A percentile compares a stretch with the other conserved stretches of the same genome.
Evolutionary conservation across 306 rosid genomes (phyloP).

Genomic region (Trifolium repens): DNA sequence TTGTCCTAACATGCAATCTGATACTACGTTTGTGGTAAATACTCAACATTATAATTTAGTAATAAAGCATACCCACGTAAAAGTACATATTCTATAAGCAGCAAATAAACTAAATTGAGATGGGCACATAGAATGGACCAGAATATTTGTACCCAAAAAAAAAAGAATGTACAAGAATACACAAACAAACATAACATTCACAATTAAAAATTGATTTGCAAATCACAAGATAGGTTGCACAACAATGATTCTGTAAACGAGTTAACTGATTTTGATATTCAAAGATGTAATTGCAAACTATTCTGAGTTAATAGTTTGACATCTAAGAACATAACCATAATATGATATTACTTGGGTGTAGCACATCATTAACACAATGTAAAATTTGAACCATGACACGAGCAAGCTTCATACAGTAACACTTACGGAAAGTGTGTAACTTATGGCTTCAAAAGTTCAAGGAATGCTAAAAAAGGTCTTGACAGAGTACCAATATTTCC

Average conservation of each 20-base stretch:
- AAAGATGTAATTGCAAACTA: not conserved
- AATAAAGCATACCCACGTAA: not conserved
- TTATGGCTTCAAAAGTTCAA: conserved; percentile 14
- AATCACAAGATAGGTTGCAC: not conserved
- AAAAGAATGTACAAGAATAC: not conserved
- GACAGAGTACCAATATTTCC: conserved; percentile 6
- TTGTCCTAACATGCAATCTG: not conserved
- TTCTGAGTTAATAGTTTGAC: not conserved
- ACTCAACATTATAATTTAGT: not conserved
- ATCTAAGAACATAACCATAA: conserved; percentile 28
- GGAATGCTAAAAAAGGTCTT: conserved; percentile 2
- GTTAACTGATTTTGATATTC: not conserved
- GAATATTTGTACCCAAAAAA: too few relatives aligned
- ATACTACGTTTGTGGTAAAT: not conserved
- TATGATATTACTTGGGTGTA: conserved; percentile 19
- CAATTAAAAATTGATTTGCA: not conserved
- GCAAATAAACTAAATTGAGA: not conserved
- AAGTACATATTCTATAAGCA: not conserved
- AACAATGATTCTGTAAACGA: not conserved
- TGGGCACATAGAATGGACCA: not conserved
- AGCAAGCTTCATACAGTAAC: conserved; percentile 14
- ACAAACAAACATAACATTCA: not conserved
- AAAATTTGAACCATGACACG: conserved; percentile 8
- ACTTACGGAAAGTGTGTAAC: not conserved
- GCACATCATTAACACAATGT: not conserved